Evolutionary conservation across 306 rosid genomes (phyloP).

Genomic region (Alnus glutinosa): DNA sequence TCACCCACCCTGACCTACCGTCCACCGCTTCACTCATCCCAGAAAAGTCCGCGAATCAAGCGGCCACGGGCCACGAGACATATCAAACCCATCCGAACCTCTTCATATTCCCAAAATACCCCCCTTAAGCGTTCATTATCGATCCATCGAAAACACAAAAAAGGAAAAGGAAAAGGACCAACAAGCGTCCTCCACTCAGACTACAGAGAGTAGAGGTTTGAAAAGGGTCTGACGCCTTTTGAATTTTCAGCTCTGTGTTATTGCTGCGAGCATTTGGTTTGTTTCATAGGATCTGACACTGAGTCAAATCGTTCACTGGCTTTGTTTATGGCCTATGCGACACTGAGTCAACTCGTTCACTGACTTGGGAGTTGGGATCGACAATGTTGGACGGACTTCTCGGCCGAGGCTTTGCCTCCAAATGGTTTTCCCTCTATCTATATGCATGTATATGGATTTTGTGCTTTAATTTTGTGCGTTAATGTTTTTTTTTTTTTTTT

Average conservation of each 20-base stretch:
- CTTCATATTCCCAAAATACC: conserved; percentile 37
- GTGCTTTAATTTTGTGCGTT: not conserved
- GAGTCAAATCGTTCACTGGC: no score
- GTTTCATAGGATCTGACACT: not conserved
- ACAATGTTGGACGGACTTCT: conserved; percentile 83
- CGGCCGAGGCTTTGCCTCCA: conserved; percentile 80
- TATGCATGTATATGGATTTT: not conserved
- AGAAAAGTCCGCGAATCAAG: conserved; percentile 28
- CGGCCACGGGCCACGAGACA: conserved; percentile 21
- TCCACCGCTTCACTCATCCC: not conserved
- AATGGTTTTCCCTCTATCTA: conserved; percentile 51
- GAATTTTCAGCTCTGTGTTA: conserved; percentile 10
- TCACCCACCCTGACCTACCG: conserved; percentile 1
- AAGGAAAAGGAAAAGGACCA: not conserved
- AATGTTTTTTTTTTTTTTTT: not conserved
- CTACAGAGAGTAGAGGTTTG: not conserved
- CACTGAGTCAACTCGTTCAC: conserved; percentile 32
- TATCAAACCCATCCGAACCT: not conserved
- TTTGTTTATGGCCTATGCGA: conserved; percentile 19
- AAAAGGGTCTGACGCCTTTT: conserved; percentile 15
- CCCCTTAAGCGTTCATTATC: conserved; percentile 39
- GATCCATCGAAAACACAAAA: no score
- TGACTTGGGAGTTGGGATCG: conserved; percentile 34
- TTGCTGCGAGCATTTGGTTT: conserved; percentile 26
- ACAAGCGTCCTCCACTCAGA: not conserved